Evolutionary conservation across 2,329 filamentous ascomycete species (phyloP).

Genomic region (Cercospora zeae-maydis): DNA sequence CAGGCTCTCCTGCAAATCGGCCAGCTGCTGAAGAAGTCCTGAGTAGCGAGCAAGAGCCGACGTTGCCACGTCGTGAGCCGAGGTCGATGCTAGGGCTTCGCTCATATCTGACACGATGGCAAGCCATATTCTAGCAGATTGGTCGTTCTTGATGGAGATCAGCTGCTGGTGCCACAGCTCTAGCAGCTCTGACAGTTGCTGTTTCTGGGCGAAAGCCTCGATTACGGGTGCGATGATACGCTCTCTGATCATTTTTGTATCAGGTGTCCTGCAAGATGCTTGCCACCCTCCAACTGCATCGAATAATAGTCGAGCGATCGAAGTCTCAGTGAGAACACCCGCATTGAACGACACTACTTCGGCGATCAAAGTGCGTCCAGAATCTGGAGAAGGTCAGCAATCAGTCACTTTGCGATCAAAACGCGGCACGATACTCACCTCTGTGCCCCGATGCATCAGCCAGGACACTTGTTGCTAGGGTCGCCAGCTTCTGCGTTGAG

Average conservation of each 20-base stretch:
- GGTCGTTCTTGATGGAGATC: conserved; percentile 3
- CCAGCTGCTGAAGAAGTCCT: background rate
- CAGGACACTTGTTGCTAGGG: background rate
- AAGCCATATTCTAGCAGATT: background rate
- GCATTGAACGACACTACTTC: conserved; percentile 46
- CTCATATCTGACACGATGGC: background rate
- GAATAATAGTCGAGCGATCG: conserved; percentile 14
- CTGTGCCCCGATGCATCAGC: conserved; percentile 25
- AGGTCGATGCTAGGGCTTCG: background rate
- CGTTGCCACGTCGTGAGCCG: background rate
- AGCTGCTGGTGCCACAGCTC: conserved; percentile 33
- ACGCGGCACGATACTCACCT: background rate
- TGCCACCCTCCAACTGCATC: background rate
- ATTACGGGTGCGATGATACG: conserved; percentile 32
- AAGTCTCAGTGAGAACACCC: conserved; percentile 42
- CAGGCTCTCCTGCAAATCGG: background rate
- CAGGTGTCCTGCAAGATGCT: background rate
- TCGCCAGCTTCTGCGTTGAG: conserved; percentile 6
- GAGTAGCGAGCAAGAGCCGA: background rate
- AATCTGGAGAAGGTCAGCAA: background rate
- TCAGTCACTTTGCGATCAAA: too few relatives aligned
- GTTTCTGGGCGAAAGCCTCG: conserved; percentile 30
- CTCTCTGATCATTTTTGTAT: conserved; percentile 1
- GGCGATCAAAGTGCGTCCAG: conserved; percentile 41
- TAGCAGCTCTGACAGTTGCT: conserved; percentile 30